These are phyloP conservation scores for Salix viminalis DNA, from an alignment of 345 rosid genomes.

Conservation along the genomic window DNA sequence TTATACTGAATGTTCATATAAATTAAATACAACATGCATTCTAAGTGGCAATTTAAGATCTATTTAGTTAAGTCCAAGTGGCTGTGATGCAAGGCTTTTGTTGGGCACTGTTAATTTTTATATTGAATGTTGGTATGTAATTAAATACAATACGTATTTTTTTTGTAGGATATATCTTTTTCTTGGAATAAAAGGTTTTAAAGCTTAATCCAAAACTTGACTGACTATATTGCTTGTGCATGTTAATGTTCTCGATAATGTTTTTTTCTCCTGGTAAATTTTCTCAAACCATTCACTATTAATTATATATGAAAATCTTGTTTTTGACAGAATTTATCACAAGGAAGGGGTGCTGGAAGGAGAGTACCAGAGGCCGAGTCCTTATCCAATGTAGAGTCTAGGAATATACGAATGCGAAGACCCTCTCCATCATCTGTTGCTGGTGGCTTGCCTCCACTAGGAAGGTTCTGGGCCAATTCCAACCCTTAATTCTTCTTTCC, in stretches of 20 bases:
- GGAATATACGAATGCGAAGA: conserved; percentile 56
- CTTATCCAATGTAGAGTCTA: conserved; percentile 51
- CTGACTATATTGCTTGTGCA: not conserved
- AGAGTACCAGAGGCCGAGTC: conserved; percentile 59
- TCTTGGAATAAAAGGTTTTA: not conserved
- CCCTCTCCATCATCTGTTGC: conserved; percentile 72
- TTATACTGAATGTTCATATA: too few relatives aligned
- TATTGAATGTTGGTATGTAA: not conserved
- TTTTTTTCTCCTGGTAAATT: not conserved
- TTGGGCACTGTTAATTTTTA: not conserved
- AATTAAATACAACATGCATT: too few relatives aligned
- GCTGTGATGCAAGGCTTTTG: not conserved
- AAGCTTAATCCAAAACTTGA: not conserved
- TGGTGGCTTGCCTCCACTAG: conserved; percentile 83
- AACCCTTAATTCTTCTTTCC: not conserved
- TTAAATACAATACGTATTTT: not conserved
- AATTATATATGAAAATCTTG: not conserved
- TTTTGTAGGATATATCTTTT: not conserved
- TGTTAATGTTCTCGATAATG: not conserved
- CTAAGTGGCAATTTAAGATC: not conserved
- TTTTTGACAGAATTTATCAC: conserved; percentile 55
- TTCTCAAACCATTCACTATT: not conserved
- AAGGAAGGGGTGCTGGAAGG: conserved; percentile 59
- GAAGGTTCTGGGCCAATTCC: conserved; percentile 53
- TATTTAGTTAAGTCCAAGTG: not conserved